A percentile compares a stretch with the other conserved stretches of the same genome.
Evolutionary conservation across 164 flowering plant genomes (phyloP).

Genomic region (Nymphaea thermarum): DNA sequence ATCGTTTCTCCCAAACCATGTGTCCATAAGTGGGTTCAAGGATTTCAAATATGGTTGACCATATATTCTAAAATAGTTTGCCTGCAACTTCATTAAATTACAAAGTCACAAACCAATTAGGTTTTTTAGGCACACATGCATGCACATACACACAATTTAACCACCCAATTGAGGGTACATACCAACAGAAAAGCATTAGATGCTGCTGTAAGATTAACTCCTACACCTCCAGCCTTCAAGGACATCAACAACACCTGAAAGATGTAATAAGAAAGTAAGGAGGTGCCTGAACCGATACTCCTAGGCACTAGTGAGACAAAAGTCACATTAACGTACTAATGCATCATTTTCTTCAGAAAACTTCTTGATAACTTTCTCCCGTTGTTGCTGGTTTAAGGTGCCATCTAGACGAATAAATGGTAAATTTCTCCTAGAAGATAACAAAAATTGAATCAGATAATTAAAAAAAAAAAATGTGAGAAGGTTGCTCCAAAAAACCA

Average conservation of each 20-base stretch:
- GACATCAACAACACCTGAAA: conserved; percentile 83
- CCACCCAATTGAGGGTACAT: conserved; percentile 6
- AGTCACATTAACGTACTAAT: conserved; percentile 30
- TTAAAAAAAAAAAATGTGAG: too few relatives aligned
- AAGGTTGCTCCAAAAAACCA: too few relatives aligned
- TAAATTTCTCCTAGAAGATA: conserved; percentile 44
- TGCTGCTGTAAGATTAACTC: conserved; percentile 92
- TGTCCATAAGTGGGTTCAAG: too few relatives aligned
- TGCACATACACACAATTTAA: too few relatives aligned
- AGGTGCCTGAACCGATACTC: background rate
- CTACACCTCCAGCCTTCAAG: conserved; percentile 98
- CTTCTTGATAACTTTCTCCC: conserved; percentile 74
- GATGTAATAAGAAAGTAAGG: conserved; percentile 8
- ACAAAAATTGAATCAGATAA: too few relatives aligned
- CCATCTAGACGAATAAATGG: conserved; percentile 88
- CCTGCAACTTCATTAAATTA: too few relatives aligned
- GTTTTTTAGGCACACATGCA: too few relatives aligned
- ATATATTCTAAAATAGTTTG: too few relatives aligned
- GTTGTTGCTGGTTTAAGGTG: conserved; percentile 77
- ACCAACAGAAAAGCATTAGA: conserved; percentile 94
- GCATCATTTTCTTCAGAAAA: conserved; percentile 75
- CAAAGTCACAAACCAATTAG: too few relatives aligned
- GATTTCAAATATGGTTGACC: too few relatives aligned
- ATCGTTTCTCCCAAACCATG: too few relatives aligned
- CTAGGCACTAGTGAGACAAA: background rate